Evolutionary conservation across 2,329 filamentous ascomycete genomes (phyloP), one percentile per base, ranked within the genome.

Genomic region (Chaetomium olivaceum): DNA sequence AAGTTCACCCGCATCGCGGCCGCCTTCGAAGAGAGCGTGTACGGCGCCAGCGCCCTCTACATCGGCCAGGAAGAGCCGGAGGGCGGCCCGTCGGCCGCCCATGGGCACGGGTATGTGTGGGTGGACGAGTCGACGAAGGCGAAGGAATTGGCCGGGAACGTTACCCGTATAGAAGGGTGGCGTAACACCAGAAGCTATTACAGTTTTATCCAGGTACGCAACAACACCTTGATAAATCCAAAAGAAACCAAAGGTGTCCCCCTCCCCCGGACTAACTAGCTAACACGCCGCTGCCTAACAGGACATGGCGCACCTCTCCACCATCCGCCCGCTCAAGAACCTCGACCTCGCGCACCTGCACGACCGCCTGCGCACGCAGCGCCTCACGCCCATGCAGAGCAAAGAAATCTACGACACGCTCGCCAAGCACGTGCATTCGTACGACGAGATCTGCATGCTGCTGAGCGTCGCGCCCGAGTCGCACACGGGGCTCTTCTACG

Each of bases 111-210:
- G 50, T 98, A 96, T 75, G 94, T 99, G 39, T 99, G 95, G 95
- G 80, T 90, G 3, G 92, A 97, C 72, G 92, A 97, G 63, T 81
- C 83, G 50, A 85, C 89, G 8, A 94, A 92, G 77, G 85, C 91
- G 72, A 90, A 89, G 72, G 95, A 99, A 78, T 85, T 99, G 46
- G 91, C 93, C 19, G 94, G 93, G 3, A 97, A 96, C 67, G 92
- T 95, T 56, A 92, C 91, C 64, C 86, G 95, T 64, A 96, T 99
- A 68, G 95, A 99, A 80, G 95, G 94, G 64, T 99, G 95, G 95
- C 88, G 95, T 71, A 96, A 92, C 69, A 98, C 95, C 1, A 85
- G 95, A 67, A 96, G 92, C 74, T 99, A 99, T 76, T 97, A 96
- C 79, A 93, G 91, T 71, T 98, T 92, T 75, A 94, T 98, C 69